These are phyloP conservation scores for Metschnikowia bowlesiae DNA, from an alignment of 805 yeast genomes.

Conservation along the genomic window DNA sequence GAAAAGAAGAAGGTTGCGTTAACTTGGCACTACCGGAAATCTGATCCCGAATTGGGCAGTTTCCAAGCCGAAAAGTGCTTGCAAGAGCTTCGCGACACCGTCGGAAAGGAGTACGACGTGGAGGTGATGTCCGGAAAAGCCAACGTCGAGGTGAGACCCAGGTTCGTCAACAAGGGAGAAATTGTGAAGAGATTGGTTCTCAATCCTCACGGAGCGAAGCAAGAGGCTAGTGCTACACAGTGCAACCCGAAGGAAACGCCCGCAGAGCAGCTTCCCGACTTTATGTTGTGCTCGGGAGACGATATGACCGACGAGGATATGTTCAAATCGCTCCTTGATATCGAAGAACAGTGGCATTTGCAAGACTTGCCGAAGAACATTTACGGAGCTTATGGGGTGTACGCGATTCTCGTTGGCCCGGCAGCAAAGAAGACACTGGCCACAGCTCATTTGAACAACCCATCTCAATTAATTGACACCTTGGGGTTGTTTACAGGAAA, in stretches of 20 bases:
- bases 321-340: slow-evolving; percentile 72
- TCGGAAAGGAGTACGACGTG: slow-evolving; percentile 67
- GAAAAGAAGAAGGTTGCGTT: slow-evolving; percentile 90
- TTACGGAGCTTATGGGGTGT: slow-evolving; percentile 58
- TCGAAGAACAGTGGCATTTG: slow-evolving; percentile 51
- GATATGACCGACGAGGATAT: slow-evolving; percentile 97
- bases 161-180: slow-evolving; percentile 93
- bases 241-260: slow-evolving; percentile 24
- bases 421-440: slow-evolving; percentile 84
- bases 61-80: slow-evolving; percentile 78
- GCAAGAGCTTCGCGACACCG: slow-evolving; percentile 54
- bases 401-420: slow-evolving; percentile 90
- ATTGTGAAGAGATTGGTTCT: slow-evolving; percentile 77
- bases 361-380: slow-evolving; percentile 39
- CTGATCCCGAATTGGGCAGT: slow-evolving; percentile 90
- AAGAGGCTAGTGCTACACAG: slow-evolving; percentile 29
- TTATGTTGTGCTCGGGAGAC: slow-evolving; percentile 88
- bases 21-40: slow-evolving; percentile 95
- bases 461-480: slow-evolving; percentile 78
- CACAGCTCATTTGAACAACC: slow-evolving; percentile 78
- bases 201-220: slow-evolving; percentile 56
- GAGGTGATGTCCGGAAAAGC: slow-evolving; percentile 98
- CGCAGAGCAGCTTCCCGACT: slow-evolving; percentile 63
- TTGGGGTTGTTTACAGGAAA: slow-evolving; percentile 76
- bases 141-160: slow-evolving; percentile 94